A percentile compares a stretch with the other conserved stretches of the same genome.
Conservation (phyloP, 1,139 yeast species). For the Scheffersomyces segobiensis region DNA sequence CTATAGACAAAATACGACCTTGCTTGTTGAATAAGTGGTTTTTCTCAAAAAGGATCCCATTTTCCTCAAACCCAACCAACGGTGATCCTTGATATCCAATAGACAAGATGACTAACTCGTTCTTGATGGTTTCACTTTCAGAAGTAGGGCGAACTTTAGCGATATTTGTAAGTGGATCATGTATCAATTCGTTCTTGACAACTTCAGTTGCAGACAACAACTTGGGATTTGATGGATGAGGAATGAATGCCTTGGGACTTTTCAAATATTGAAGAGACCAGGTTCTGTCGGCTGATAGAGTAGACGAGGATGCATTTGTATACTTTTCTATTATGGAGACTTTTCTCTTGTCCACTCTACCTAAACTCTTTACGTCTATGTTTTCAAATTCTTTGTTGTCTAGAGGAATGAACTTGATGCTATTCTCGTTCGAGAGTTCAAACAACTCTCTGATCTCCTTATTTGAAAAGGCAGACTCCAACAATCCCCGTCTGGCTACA, state of each 20-base stretch:
- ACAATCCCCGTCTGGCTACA: constrained; percentile 82
- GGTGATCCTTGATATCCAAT: constrained; percentile 82
- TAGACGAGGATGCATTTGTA: constrained; percentile 16
- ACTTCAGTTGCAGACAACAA: constrained; percentile 52
- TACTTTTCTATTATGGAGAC: constrained; percentile 63
- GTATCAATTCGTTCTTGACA: constrained; percentile 42
- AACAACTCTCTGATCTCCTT: constrained; percentile 87
- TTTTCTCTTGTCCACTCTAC: constrained; percentile 70
- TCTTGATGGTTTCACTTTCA: constrained; percentile 34
- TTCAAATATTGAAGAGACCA: constrained; percentile 75
- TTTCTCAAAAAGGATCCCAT: constrained; percentile 57
- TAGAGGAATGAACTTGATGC: constrained; percentile 57
- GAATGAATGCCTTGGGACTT: constrained; percentile 60
- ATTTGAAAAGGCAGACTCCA: constrained; percentile 86
- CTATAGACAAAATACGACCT: constrained; percentile 54
- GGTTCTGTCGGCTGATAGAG: constrained; percentile 30
- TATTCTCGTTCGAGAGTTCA: constrained; percentile 53
- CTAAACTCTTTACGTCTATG: constrained; percentile 45
- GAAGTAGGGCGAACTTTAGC: constrained; percentile 46
- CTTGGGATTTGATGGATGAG: constrained; percentile 21
- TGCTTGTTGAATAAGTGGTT: constrained; percentile 60
- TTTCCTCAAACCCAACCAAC: constrained; percentile 54
- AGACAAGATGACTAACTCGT: constrained; percentile 77
- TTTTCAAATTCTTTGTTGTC: constrained; percentile 43
- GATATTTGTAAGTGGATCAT: constrained; percentile 29